Evolutionary conservation across 2,329 filamentous ascomycete species (phyloP), one percentile per base, ranked within the genome.

Genomic region (Chaetomiaceae sp.): DNA sequence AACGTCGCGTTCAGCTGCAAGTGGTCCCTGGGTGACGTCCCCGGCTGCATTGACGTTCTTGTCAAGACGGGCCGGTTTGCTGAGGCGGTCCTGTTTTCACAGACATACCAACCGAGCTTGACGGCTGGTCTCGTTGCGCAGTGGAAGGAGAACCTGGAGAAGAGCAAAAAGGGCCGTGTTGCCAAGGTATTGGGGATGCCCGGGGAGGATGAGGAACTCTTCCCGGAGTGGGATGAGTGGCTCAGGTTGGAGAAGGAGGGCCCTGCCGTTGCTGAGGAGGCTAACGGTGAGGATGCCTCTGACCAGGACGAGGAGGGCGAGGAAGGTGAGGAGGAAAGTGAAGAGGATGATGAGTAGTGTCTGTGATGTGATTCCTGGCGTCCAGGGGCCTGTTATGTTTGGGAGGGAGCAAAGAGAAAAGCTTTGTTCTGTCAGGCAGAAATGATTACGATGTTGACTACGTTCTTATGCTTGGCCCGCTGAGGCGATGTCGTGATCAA

Each of bases 221-320:
- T 99, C 73, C 92, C 92, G 0, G 90, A 96, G 65, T 99, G 94
- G 94, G 88, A 96, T 4, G 87, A 94, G 70, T 96, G 89, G 76
- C 67, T 97, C 62, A 79, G 80, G 65, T 68, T 96, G 57, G 94
- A 97, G 74, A 81, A 79, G 54, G 85, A 90, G 62, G 87, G 87
- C 3, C 66, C 71, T 55, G 67, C 66, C 16, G 62, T 56, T 27
- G 59, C 47, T n/a, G 61, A 54, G 11, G 59, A 57, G 11, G 54
- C 25, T 1, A 50, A 50, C 8, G 57, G 14, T 8, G 53, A 57
- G 40, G 54, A 54, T 29, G 42, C 34, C 4, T 51, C 36, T 14
- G 58, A 49, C 11, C 56, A 54, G 33, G 46, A 52, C 13, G 52
- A 34, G n/a, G 48, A 48, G 34, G 48, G 29, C 5, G 43, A 13